A percentile compares a stretch with the other conserved stretches of the same genome.
These are phyloP conservation scores for Aspergillus coremiiformis DNA, from an alignment of 495 filamentous ascomycete genomes.

Conservation along the genomic window DNA sequence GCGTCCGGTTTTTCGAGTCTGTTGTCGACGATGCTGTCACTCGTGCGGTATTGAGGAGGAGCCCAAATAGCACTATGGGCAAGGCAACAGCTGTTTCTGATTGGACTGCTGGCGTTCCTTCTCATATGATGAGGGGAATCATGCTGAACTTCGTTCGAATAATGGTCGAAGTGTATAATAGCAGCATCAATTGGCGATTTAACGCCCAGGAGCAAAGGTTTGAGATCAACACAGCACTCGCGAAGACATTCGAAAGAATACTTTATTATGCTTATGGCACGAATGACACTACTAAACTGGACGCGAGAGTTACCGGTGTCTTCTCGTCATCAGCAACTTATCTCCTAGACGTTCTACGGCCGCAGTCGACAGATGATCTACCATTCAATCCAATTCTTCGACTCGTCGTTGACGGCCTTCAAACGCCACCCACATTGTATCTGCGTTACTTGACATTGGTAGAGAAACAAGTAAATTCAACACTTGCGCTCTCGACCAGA, in stretches of 20 bases:
- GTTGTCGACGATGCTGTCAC: slow-evolving; percentile 68
- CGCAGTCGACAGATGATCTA: slow-evolving; percentile 57
- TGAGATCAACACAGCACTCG: slow-evolving; percentile 51
- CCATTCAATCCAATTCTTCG: slow-evolving; percentile 71
- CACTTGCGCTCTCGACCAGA: slow-evolving; percentile 58
- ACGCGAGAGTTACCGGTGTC: slow-evolving; percentile 53
- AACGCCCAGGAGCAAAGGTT: slow-evolving; percentile 56
- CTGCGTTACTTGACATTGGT: slow-evolving; percentile 49
- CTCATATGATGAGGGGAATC: slow-evolving; percentile 67
- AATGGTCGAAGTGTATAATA: slow-evolving; percentile 74
- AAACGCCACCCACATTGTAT: slow-evolving; percentile 56
- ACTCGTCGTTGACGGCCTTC: slow-evolving; percentile 59
- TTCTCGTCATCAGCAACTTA: slow-evolving; percentile 65
- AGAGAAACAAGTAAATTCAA: slow-evolving; percentile 53
- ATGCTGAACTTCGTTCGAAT: slow-evolving; percentile 62
- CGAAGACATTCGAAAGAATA: slow-evolving; percentile 61
- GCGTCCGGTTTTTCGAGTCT: slow-evolving; percentile 62
- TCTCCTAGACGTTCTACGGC: slow-evolving; percentile 67
- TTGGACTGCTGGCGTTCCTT: slow-evolving; percentile 63
- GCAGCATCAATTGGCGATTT: slow-evolving; percentile 77
- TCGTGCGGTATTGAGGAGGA: slow-evolving; percentile 63
- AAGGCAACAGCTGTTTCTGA: slow-evolving; percentile 48
- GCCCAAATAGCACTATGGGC: slow-evolving; percentile 42
- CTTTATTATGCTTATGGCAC: slow-evolving; percentile 65
- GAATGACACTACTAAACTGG: slow-evolving; percentile 48